These are phyloP conservation scores for Litsea cubeba DNA, from an alignment of 164 flowering plant genomes.

Conservation along the genomic window DNA sequence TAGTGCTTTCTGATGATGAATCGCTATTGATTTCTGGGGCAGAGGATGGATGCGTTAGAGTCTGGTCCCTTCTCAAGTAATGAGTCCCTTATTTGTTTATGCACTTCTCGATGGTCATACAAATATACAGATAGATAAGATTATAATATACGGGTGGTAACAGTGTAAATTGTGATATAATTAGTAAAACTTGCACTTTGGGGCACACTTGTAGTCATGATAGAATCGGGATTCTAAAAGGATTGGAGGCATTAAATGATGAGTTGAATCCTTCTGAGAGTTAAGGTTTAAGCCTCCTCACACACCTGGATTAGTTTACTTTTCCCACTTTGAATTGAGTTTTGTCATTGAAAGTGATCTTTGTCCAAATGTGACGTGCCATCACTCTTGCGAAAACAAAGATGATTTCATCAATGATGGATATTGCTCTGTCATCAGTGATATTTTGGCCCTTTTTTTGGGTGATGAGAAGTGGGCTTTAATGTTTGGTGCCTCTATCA, in stretches of 20 bases:
- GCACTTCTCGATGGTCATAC: not conserved
- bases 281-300: too few relatives aligned
- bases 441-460: too few relatives aligned
- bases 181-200: not conserved
- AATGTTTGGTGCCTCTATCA: too few relatives aligned
- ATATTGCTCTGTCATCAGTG: too few relatives aligned
- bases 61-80: slow-evolving; percentile 77
- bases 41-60: slow-evolving; percentile 72
- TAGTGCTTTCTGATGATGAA: slow-evolving; percentile 64
- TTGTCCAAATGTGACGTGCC: too few relatives aligned
- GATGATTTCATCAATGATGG: too few relatives aligned
- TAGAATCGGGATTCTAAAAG: not conserved
- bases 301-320: too few relatives aligned
- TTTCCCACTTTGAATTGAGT: too few relatives aligned
- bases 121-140: not conserved
- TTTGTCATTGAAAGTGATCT: too few relatives aligned
- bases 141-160: not conserved
- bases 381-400: too few relatives aligned
- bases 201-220: not conserved
- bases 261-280: not conserved
- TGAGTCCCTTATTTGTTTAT: not conserved
- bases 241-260: not conserved
- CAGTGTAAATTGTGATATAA: not conserved
- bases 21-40: slow-evolving; percentile 76
- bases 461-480: too few relatives aligned